Percentiles rank a stretch among this genome's conserved stretches.
These are phyloP conservation scores for Talaromyces piceae DNA, from an alignment of 2,329 filamentous ascomycete species.

Conservation along the genomic window DNA sequence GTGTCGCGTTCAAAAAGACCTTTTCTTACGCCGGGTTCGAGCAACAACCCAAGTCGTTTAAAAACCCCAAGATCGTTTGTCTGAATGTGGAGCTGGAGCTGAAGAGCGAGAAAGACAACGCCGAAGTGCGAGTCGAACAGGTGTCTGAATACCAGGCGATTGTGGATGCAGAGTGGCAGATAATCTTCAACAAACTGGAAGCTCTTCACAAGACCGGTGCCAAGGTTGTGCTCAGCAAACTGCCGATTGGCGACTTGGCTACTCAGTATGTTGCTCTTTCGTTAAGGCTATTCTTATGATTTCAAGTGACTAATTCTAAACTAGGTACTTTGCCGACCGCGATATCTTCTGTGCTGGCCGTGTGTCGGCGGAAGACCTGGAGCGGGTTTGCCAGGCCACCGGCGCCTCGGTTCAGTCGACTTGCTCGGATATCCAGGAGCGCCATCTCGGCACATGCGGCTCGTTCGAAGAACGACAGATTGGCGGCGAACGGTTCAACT, in stretches of 20 bases:
- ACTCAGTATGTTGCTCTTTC: conserved; percentile 66
- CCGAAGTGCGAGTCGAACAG: conserved; percentile 94
- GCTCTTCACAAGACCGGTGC: conserved; percentile 87
- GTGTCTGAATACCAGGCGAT: conserved; percentile 99
- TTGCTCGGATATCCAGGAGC: conserved; percentile 84
- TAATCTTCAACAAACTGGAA: conserved; percentile 99
- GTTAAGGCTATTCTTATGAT: not conserved
- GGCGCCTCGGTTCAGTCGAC: conserved; percentile 90
- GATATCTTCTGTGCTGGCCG: conserved; percentile 98
- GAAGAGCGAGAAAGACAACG: conserved; percentile 99
- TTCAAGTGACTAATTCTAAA: conserved; percentile 3
- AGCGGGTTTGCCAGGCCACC: conserved; percentile 90
- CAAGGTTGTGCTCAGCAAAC: conserved; percentile 93
- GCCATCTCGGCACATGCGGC: conserved; percentile 87
- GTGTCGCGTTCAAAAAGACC: conserved; percentile 99
- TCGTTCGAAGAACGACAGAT: conserved; percentile 94
- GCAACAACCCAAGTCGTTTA: conserved; percentile 95
- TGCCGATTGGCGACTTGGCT: conserved; percentile 93
- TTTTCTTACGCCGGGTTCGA: conserved; percentile 99
- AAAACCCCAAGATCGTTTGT: conserved; percentile 91
- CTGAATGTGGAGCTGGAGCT: conserved; percentile 96
- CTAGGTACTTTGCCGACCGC: conserved; percentile 81
- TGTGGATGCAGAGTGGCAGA: conserved; percentile 98
- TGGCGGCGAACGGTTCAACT: conserved; percentile 94
- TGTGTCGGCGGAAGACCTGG: conserved; percentile 84